A percentile compares a stretch with the other conserved stretches of the same genome.
These are phyloP conservation scores for Bacidia gigantensis DNA, from an alignment of 495 filamentous ascomycete genomes.

Conservation along the genomic window DNA sequence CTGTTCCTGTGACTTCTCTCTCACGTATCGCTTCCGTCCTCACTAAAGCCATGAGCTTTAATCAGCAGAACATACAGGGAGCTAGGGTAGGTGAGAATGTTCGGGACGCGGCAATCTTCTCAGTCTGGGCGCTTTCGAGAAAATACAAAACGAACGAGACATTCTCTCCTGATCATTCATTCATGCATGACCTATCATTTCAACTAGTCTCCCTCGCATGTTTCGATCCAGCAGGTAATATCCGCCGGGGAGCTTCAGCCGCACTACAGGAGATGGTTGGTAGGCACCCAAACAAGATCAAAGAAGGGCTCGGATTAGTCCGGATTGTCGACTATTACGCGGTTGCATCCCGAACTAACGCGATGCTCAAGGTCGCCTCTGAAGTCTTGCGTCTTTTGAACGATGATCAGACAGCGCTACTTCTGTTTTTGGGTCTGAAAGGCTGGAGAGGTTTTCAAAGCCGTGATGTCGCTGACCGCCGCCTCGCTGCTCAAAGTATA, in stretches of 20 bases:
- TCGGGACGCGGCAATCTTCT: slow-evolving; percentile 92
- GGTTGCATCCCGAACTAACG: slow-evolving; percentile 72
- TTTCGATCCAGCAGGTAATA: slow-evolving; percentile 83
- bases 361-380: slow-evolving; percentile 60
- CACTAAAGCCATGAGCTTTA: slow-evolving; percentile 64
- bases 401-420: slow-evolving; percentile 47
- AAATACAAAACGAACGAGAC: slow-evolving; percentile 67
- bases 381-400: slow-evolving; percentile 46
- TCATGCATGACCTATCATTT: slow-evolving; percentile 58
- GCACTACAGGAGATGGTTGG: slow-evolving; percentile 91
- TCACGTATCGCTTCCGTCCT: slow-evolving; percentile 57
- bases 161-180: slow-evolving; percentile 33
- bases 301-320: slow-evolving; percentile 67
- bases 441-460: slow-evolving; percentile 79
- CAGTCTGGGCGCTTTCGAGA: slow-evolving; percentile 81
- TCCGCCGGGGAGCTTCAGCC: slow-evolving; percentile 79
- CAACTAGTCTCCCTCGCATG: slow-evolving; percentile 71
- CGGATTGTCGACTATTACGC: slow-evolving; percentile 88
- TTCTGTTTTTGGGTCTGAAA: slow-evolving; percentile 41
- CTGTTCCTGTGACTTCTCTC: slow-evolving; percentile 52
- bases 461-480: slow-evolving; percentile 55
- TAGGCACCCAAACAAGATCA: slow-evolving; percentile 72
- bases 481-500: slow-evolving; percentile 55
- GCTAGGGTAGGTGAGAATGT: slow-evolving; percentile 79
- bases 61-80: slow-evolving; percentile 69